A percentile compares a stretch with the other conserved stretches of the same genome.
Conservation (phyloP, 495 filamentous ascomycete genomes). For the Ascodesmis nigricans region DNA sequence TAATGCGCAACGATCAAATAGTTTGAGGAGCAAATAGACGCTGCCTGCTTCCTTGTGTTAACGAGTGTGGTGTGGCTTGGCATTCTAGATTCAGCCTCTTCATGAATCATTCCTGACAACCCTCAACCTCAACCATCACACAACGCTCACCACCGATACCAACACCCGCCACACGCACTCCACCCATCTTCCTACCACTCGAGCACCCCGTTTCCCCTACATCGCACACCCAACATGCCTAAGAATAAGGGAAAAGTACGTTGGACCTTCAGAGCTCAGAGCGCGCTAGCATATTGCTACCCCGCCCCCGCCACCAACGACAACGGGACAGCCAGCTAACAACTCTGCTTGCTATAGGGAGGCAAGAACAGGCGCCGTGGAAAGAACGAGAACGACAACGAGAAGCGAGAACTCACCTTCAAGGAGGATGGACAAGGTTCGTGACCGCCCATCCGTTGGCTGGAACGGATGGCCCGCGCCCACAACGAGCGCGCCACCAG, state of each 20-base stretch:
- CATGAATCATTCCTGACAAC: no score
- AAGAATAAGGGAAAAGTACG: slow-evolving; percentile 98
- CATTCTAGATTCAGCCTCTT: no score
- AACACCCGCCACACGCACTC: no score
- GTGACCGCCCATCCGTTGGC: slow-evolving; percentile 9
- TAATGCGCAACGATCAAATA: no score
- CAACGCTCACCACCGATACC: no score
- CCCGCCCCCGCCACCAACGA: neutral
- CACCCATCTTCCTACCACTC: no score
- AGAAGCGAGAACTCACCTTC: slow-evolving; percentile 97
- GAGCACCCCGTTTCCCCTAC: no score
- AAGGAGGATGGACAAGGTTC: slow-evolving; percentile 91
- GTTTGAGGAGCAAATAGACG: no score
- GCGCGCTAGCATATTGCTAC: slow-evolving; percentile 3
- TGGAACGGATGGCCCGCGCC: no score
- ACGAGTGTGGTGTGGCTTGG: no score
- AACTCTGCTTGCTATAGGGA: slow-evolving; percentile 36
- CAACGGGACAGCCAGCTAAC: slow-evolving; percentile 8
- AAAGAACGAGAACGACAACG: slow-evolving; percentile 99
- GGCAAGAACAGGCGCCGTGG: slow-evolving; percentile 96
- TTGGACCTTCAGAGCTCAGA: slow-evolving; percentile 1
- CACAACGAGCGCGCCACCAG: neutral
- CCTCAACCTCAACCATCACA: no score
- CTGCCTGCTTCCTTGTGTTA: no score
- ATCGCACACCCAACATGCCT: slow-evolving; percentile 53